Conservation (phyloP, 2,329 filamentous ascomycete species). For the Dactylellina sp. region DNA sequence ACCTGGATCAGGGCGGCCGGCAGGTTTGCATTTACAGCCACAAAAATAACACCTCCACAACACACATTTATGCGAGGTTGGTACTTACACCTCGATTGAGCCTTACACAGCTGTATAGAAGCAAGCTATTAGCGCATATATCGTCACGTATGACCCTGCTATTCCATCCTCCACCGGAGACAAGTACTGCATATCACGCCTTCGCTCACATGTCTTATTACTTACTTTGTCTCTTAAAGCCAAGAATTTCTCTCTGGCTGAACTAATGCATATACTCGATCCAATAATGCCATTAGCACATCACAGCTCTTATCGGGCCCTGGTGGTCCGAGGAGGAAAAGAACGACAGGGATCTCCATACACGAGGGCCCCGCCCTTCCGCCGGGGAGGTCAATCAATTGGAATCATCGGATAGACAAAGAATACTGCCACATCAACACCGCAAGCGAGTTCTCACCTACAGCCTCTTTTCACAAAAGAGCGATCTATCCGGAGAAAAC, state of each 20-base stretch:
- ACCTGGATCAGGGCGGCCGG: too few species aligned
- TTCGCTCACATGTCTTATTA: neutral
- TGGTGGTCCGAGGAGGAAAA: constrained; percentile 6
- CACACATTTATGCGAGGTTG: constrained; percentile 11
- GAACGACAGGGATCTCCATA: neutral
- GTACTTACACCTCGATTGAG: neutral
- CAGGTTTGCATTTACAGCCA: neutral
- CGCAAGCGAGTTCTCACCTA: neutral
- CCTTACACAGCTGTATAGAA: neutral
- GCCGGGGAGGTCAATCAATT: neutral
- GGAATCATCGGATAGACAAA: neutral
- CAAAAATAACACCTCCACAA: constrained; percentile 20
- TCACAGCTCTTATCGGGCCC: neutral
- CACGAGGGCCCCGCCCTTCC: neutral
- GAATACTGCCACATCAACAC: neutral
- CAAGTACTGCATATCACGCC: neutral
- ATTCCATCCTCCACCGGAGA: constrained; percentile 10
- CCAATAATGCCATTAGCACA: neutral
- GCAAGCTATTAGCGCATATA: neutral
- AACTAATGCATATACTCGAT: neutral
- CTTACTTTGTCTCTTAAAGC: too few species aligned
- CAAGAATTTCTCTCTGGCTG: neutral
- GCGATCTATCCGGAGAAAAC: neutral
- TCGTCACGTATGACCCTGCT: neutral
- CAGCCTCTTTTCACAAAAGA: neutral